A percentile compares a stretch with the other conserved stretches of the same genome.
phyloP scores from a whole-genome alignment of 805 yeast genomes.

The Nakazawaea pomicola region DNA sequence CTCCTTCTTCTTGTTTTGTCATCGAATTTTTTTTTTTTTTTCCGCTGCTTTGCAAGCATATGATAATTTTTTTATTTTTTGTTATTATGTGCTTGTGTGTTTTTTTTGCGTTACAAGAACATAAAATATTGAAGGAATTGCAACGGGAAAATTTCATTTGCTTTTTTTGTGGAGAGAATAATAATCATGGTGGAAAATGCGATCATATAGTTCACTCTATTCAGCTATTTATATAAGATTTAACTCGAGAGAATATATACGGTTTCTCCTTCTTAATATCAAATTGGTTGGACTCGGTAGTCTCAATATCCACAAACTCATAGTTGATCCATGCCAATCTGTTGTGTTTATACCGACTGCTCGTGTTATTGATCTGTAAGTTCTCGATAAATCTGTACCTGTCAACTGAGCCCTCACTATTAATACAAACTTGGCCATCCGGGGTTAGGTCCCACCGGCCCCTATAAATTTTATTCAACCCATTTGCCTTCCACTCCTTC shows the following conservation, averaged over 20 bases:
- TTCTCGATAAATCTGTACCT: conserved; percentile 61
- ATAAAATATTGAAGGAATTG: no score
- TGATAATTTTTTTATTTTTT: no score
- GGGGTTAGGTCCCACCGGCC: conserved; percentile 58
- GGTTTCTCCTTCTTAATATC: conserved; percentile 69
- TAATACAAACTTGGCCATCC: conserved; percentile 49
- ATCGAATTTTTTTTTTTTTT: no score
- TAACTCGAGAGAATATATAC: conserved; percentile 69
- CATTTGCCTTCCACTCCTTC: conserved; percentile 25
- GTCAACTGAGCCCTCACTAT: conserved; percentile 52
- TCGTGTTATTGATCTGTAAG: conserved; percentile 53
- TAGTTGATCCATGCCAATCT: conserved; percentile 69
- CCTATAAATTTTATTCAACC: conserved; percentile 30
- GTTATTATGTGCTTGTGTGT: no score
- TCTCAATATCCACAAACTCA: conserved; percentile 49
- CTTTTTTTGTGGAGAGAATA: no score
- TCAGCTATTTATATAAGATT: conserved; percentile 23
- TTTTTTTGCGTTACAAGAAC: no score
- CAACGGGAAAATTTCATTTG: no score
- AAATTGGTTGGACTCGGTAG: conserved; percentile 51
- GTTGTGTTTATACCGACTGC: conserved; percentile 55
- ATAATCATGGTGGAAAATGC: neutral
- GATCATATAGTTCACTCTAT: neutral
- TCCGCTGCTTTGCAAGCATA: no score
- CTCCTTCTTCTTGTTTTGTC: no score